Evolutionary conservation across 1,139 yeast genomes (phyloP).

Genomic region (Saccharomyces uvarum): DNA sequence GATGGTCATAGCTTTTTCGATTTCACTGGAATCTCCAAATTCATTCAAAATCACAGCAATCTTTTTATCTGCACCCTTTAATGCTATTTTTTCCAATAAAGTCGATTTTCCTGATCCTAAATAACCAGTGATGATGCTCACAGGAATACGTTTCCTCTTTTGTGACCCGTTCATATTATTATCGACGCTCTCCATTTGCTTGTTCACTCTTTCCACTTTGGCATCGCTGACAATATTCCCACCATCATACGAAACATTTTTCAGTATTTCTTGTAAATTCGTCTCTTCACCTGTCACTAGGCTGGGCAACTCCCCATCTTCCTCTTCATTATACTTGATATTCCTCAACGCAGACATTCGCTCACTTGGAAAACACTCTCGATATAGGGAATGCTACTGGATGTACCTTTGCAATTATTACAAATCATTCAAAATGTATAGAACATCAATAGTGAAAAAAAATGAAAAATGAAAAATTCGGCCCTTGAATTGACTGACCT

Average conservation of each 20-base stretch:
- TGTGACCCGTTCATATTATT: constrained; percentile 9
- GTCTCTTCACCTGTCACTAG: constrained; percentile 39
- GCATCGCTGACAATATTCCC: constrained; percentile 27
- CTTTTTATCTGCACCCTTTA: constrained; percentile 49
- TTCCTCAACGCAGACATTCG: constrained; percentile 28
- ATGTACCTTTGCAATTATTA: background rate
- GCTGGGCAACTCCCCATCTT: constrained; percentile 46
- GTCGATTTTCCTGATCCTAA: constrained; percentile 94
- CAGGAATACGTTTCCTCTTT: constrained; percentile 63
- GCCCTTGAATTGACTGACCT: background rate
- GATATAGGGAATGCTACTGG: background rate
- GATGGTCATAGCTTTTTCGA: constrained; percentile 80
- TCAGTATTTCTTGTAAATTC: constrained; percentile 22
- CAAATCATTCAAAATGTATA: background rate
- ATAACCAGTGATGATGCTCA: constrained; percentile 89
- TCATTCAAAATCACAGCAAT: constrained; percentile 89
- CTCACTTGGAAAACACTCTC: background rate
- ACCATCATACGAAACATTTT: constrained; percentile 23
- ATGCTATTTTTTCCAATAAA: constrained; percentile 63
- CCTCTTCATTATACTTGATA: constrained; percentile 25
- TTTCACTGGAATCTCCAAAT: constrained; percentile 81
- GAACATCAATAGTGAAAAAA: background rate
- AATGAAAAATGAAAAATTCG: background rate
- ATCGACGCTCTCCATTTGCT: constrained; percentile 20
- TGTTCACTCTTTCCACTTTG: constrained; percentile 27